Conservation (phyloP, 2,329 filamentous ascomycete genomes). For the Albifimbria verrucaria region DNA sequence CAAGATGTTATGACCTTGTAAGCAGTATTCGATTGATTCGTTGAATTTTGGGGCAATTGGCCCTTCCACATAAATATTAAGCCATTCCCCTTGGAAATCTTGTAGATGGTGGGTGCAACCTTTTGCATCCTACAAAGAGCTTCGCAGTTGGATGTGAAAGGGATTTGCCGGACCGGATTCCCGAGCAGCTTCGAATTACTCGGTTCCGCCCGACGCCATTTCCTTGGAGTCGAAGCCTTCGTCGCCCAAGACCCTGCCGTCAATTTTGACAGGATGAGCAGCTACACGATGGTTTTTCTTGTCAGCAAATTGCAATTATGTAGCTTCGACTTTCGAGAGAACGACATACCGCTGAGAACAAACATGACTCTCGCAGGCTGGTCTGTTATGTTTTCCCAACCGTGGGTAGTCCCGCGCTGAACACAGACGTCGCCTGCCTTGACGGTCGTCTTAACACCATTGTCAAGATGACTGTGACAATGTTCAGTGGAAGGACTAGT, state of each 20-base stretch:
- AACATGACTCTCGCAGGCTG: conserved; percentile 15
- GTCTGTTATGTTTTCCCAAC: conserved; percentile 14
- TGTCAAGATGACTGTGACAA: conserved; percentile 12
- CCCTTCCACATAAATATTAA: too few relatives aligned
- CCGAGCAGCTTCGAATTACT: too few relatives aligned
- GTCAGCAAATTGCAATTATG: too few relatives aligned
- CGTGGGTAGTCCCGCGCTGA: conserved; percentile 18
- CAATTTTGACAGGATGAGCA: not conserved
- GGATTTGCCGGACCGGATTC: too few relatives aligned
- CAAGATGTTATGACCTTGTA: too few relatives aligned
- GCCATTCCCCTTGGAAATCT: too few relatives aligned
- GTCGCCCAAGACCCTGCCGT: not conserved
- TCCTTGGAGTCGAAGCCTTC: not conserved
- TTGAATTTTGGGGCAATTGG: too few relatives aligned
- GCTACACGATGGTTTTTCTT: not conserved
- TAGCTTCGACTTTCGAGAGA: too few relatives aligned
- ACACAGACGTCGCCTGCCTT: conserved; percentile 16
- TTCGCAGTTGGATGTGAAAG: too few relatives aligned
- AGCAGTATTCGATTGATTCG: too few relatives aligned
- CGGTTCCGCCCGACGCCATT: not conserved
- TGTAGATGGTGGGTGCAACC: too few relatives aligned
- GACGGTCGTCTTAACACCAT: conserved; percentile 13
- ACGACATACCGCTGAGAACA: conserved; percentile 13
- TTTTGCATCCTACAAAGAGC: too few relatives aligned
- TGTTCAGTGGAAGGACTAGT: not conserved